Base-by-base conservation (phyloP, 2,329 filamentous ascomycete genomes). In the Lachnellula willkommii region DNA sequence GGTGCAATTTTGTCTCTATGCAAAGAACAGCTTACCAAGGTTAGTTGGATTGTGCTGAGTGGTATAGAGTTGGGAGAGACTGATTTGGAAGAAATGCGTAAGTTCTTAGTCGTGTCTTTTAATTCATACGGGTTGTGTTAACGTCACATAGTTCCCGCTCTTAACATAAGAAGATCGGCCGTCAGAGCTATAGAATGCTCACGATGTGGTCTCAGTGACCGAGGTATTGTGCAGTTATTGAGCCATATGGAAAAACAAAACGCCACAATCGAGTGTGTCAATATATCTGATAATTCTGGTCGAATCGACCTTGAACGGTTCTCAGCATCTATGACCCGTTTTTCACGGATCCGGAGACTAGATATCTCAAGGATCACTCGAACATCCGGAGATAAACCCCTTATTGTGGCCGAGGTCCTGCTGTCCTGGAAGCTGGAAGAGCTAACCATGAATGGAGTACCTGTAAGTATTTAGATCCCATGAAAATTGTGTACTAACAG, bases 31-130 rank as follows among this genome's bases (percentile, higher is more conserved):
- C 76, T 84, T 24, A 89, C 86, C 0, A 86, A 84, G 63, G 81
- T 89, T 17, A 83, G 87, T 66, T 89, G 86, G 85, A 79, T 89
- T 52, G 77, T 81, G 22, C 71, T 89, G 56, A 88, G 83, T 58
- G 84, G 84, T 12, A 85, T 89, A 58, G 79, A 81, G 57, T 77
- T 89, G n/a, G 84, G 83, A 42, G 86, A 89, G 53, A 82, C 83
- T 0, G 87, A 89, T 69, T 72, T 89, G 52, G 86, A 89, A 59
- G 81, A 81, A 39, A 53, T 59, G 36, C 53, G 58, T 60, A 56
- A 12, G 53, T 52, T 26, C 12, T 14, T 1, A 15, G 6, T 32
- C 5, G 6, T 20, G 28, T 8, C 40, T 37, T 39, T n/a, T 28
- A 6, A 17, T 17, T n/a, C 9, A 6, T 47, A 22, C 22, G 22